Base-by-base conservation (phyloP, 495 filamentous ascomycete species). In the Penicillium ucsense region DNA sequence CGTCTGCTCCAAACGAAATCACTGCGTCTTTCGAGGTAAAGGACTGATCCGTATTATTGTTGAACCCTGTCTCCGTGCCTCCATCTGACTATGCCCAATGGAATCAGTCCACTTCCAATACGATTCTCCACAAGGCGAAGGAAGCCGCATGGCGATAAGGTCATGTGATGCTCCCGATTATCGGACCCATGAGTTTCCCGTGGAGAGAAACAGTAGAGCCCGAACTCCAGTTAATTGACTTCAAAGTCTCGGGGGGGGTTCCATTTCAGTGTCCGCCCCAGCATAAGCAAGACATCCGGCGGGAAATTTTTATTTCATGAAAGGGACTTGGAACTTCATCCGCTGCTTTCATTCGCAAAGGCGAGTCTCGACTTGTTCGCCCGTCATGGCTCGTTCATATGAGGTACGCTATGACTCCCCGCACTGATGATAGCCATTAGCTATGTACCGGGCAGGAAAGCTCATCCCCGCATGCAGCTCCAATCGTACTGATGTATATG, bases 341-440 rank as follows among this genome's bases (percentile, higher is more conserved):
- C 41, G 51, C 48, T 57, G 35, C 42, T 57, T 38, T 49, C 43
- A 31, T 50, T 49, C 48, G 38, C 51, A 59, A 47, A 63, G 60
- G 50, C 49, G 49, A 57, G 49, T 65, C 29, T 71, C 65, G 39
- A 63, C 56, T 45, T 43, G 49, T 47, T 54, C 63, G 41, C 47
- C 55, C 55, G 48, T 54, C 41, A 70, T 70, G 68, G 51, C 67
- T 66, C 68, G 67, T 43, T 64, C 66, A 58, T 72, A 72, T 54
- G 65, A 65, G 56, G 68, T 70, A 63, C 48, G 66, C 41, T 37
- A 41, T 31, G 28, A 27, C 27, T 20, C 39, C 33, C 46, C 31
- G 29, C 37, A 32, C 11, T 8, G n/a, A 40, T 35, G 35, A 40
- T 20, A 20, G 20, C 29, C 3, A 31, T n/a, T 31, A 40, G 35